Conservation (phyloP, 1,284 basidiomycete species). For the Melanopsichium pennsylvanicum region DNA sequence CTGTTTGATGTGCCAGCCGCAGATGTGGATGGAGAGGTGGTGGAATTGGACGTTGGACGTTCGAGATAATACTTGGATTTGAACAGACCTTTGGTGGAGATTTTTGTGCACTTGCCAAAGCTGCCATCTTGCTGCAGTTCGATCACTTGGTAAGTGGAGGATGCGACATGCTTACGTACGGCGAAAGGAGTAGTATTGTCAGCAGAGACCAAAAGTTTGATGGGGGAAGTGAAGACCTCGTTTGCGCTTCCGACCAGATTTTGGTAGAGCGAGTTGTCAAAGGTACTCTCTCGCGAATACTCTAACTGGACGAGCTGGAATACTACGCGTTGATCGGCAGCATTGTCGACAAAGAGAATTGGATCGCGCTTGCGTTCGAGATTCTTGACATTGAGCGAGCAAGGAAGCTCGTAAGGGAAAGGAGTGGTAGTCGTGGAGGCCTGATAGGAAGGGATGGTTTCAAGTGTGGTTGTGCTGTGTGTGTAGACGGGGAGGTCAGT, state of each 20-base stretch:
- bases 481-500: slow-evolving; percentile 21
- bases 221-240: slow-evolving; percentile 25
- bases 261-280: slow-evolving; percentile 29
- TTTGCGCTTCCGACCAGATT: slow-evolving; percentile 16
- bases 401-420: slow-evolving; percentile 31
- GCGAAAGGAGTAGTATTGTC: slow-evolving; percentile 20
- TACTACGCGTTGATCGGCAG: slow-evolving; percentile 17
- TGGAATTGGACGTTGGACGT: not conserved
- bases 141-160: slow-evolving; percentile 39
- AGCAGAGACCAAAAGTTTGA: slow-evolving; percentile 26
- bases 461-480: slow-evolving; percentile 31
- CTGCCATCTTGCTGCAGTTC: slow-evolving; percentile 22
- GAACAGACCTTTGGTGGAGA: slow-evolving; percentile 39
- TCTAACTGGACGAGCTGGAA: slow-evolving; percentile 38
- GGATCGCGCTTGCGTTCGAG: slow-evolving; percentile 29
- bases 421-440: slow-evolving; percentile 20
- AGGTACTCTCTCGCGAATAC: slow-evolving; percentile 3
- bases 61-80: slow-evolving; percentile 45
- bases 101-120: slow-evolving; percentile 39
- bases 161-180: slow-evolving; percentile 43
- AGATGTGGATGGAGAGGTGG: not conserved
- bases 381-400: slow-evolving; percentile 41
- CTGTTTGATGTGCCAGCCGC: slow-evolving; percentile 5
- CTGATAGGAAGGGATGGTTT: slow-evolving; percentile 35
- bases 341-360: slow-evolving; percentile 26